Base-by-base conservation (phyloP, 208 protist genomes). In the Leishmania amazonensis region DNA sequence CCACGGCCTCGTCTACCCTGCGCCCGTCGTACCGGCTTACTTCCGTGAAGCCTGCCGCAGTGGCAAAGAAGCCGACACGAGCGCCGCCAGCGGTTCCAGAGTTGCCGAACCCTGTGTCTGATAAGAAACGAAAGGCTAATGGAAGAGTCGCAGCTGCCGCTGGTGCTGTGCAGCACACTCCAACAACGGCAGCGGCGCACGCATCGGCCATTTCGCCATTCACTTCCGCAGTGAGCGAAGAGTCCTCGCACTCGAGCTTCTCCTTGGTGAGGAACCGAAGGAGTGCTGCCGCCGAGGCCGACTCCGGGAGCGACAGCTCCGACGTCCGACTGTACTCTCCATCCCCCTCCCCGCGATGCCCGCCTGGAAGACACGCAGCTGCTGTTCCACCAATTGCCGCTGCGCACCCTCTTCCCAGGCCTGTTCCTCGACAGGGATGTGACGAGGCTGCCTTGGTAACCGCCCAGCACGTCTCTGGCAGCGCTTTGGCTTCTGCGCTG, bases 161-260 rank as follows among this genome's bases (percentile, higher is more conserved):
- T 65, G 68, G 21, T 68, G 38, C 24, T 49, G 4, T 47, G 64
- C 17, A 21, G 35, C 58, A 75, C 62, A 60, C 65, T 11, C 19
- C 19, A 17, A 40, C 51, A 24, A 58, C 62, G 24, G 51, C 76
- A n/a, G 81, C 70, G 54, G 74, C 74, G 54, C 47, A 53, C 24
- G 74, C 35, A 64, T 78, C 74, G 53, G 38, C 57, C 51, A 77
- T 84, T 42, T 84, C 81, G 24, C 81, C 81, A 7, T 84, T 73
- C 49, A 80, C 72, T 49, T 58, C 76, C 6, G 68, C 75, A 28
- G 24, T 65, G 31, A 73, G 76, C 47, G 81, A 80, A 31, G 57
- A 45, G 11, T 24, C 31, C 8, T 84, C 81, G 11, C 49, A 80
- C 58, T 84, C 81, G 21, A 79, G 73, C 45, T 77, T 84, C 45